phyloP scores from a whole-genome alignment of 1,139 yeast genomes.

The Candida albicans region DNA sequence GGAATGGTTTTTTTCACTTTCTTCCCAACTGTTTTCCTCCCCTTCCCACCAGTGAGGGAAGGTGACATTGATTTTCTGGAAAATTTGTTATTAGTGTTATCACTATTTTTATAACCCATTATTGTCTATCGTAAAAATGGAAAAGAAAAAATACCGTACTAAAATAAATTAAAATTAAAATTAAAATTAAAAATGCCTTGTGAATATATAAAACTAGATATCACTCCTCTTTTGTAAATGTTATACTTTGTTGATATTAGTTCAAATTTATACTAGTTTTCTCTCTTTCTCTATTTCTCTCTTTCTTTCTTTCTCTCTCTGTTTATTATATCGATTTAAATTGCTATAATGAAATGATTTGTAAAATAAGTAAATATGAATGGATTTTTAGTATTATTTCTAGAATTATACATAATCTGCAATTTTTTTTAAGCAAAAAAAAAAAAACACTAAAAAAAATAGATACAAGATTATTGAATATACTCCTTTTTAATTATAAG shows the following conservation, averaged over 20 bases:
- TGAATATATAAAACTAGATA: neutral
- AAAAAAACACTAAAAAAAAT: neutral
- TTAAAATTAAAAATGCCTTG: neutral
- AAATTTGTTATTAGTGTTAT: slow-evolving; percentile 1
- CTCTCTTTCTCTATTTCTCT: slow-evolving; percentile 1
- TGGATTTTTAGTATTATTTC: slow-evolving; percentile 9
- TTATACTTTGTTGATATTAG: too few species aligned
- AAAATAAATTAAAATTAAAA: neutral
- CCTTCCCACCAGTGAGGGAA: neutral
- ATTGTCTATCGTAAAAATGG: neutral
- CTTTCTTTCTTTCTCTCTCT: neutral
- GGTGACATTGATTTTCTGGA: slow-evolving; percentile 18
- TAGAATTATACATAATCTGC: slow-evolving; percentile 10
- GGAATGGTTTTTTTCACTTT: slow-evolving; percentile 31
- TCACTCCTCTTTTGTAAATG: neutral
- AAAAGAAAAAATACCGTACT: neutral
- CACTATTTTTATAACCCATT: neutral
- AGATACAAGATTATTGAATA: too few species aligned
- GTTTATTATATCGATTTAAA: neutral
- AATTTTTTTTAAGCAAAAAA: neutral
- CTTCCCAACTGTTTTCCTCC: slow-evolving; percentile 28
- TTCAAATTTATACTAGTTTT: neutral
- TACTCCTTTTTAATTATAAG: too few species aligned
- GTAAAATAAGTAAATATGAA: slow-evolving; percentile 11
- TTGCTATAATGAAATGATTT: slow-evolving; percentile 11